phyloP scores from a whole-genome alignment of 1,284 basidiomycete genomes.

The Lignosus rhinocerotis region DNA sequence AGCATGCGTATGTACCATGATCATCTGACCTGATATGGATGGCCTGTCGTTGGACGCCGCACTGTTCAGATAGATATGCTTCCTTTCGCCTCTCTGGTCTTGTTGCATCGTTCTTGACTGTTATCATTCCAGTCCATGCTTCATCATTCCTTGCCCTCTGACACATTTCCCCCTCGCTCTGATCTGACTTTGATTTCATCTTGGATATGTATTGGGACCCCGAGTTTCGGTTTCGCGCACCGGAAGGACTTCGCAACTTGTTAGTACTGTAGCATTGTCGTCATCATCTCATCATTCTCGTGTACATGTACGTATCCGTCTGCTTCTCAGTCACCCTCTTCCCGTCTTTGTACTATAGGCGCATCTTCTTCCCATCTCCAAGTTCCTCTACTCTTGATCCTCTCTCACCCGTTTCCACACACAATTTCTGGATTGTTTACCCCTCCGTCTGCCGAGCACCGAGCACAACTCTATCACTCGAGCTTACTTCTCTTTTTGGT shows the following conservation, averaged over 20 bases:
- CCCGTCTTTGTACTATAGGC: neutral
- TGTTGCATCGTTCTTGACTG: neutral
- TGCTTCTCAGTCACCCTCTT: neutral
- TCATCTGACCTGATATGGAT: neutral
- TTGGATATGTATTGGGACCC: neutral
- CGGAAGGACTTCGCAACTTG: no score
- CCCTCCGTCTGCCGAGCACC: neutral
- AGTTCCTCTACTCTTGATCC: neutral
- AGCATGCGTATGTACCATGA: neutral
- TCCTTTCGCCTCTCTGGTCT: neutral
- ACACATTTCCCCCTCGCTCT: neutral
- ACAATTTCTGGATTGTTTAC: no score
- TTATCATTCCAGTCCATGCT: no score
- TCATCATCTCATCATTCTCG: neutral
- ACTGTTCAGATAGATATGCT: neutral
- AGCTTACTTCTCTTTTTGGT: no score
- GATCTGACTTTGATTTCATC: neutral
- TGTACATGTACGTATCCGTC: neutral
- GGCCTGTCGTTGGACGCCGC: neutral
- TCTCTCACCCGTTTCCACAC: neutral
- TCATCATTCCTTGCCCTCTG: neutral
- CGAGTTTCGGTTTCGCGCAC: neutral
- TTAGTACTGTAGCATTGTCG: neutral
- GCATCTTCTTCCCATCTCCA: neutral
- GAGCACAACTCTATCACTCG: no score